Conservation (phyloP, 108 stramenopile genomes). For the Cylindrotheca fusiformis region DNA sequence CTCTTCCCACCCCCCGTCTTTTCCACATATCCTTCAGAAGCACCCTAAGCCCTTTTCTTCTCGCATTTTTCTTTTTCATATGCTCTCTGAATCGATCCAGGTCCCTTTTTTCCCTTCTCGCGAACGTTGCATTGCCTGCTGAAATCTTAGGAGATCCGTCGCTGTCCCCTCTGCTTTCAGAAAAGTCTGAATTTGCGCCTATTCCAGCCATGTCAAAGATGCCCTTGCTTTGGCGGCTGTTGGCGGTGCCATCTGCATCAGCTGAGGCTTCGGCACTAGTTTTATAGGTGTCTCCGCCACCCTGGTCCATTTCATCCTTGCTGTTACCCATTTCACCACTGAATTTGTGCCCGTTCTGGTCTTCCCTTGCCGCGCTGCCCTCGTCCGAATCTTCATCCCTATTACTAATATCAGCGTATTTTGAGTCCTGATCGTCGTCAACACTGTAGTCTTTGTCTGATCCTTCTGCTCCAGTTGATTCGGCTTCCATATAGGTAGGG, state of each 20-base stretch:
- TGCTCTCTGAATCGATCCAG: slow-evolving; percentile 17
- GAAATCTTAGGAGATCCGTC: no score
- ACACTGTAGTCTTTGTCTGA: background rate
- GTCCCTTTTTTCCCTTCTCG: no score
- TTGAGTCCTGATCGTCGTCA: background rate
- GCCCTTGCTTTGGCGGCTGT: no score
- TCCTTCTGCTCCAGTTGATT: slow-evolving; percentile 8
- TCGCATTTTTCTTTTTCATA: slow-evolving; percentile 11
- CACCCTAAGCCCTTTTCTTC: background rate
- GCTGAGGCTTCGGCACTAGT: background rate
- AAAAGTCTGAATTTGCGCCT: no score
- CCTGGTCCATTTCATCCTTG: slow-evolving; percentile 2
- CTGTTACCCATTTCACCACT: background rate
- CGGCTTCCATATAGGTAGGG: no score
- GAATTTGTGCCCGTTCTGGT: no score
- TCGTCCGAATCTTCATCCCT: background rate
- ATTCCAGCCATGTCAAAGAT: no score
- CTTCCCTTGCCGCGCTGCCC: background rate
- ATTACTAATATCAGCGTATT: background rate
- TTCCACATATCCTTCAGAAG: background rate
- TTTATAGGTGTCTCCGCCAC: background rate
- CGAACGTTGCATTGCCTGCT: no score
- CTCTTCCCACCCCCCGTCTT: background rate
- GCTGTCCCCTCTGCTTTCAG: no score
- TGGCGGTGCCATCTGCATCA: no score